Percentiles rank a stretch among this genome's conserved stretches.
Evolutionary conservation across 1,139 yeast species (phyloP).

Genomic region (Yamadazyma triangularis): DNA sequence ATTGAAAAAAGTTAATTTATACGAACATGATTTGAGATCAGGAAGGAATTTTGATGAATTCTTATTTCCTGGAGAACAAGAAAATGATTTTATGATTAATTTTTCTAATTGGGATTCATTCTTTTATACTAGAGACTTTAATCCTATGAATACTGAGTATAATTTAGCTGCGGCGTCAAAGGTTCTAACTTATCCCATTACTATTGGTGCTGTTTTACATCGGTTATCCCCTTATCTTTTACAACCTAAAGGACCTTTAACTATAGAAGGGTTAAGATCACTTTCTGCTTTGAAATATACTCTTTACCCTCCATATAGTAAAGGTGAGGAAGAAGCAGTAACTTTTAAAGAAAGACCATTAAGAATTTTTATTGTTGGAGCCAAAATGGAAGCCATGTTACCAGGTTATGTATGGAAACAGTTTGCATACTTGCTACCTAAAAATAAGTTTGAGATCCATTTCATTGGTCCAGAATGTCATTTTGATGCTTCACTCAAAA

Average conservation of each 20-base stretch:
- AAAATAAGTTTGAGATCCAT: constrained; percentile 76
- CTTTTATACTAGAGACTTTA: constrained; percentile 87
- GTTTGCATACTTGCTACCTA: constrained; percentile 80
- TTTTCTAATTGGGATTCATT: constrained; percentile 88
- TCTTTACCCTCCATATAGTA: constrained; percentile 67
- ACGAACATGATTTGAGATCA: constrained; percentile 90
- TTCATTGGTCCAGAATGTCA: constrained; percentile 92
- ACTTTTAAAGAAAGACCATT: constrained; percentile 81
- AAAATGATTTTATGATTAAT: constrained; percentile 71
- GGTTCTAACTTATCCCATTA: constrained; percentile 87
- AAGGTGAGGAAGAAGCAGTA: constrained; percentile 29
- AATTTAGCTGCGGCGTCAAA: constrained; percentile 94
- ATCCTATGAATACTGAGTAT: constrained; percentile 95
- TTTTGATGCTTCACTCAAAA: constrained; percentile 52
- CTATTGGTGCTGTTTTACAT: constrained; percentile 80
- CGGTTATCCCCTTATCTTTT: constrained; percentile 79
- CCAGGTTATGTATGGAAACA: constrained; percentile 98
- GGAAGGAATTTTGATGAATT: constrained; percentile 95
- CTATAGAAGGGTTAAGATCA: constrained; percentile 89
- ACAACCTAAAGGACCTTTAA: constrained; percentile 81
- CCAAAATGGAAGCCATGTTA: constrained; percentile 88
- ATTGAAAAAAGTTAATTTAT: constrained; percentile 81
- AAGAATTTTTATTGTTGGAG: constrained; percentile 84
- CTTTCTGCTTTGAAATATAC: constrained; percentile 89
- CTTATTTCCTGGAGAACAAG: constrained; percentile 83